Conservation (phyloP, 495 filamentous ascomycete species). For the Tuber calosporum region DNA sequence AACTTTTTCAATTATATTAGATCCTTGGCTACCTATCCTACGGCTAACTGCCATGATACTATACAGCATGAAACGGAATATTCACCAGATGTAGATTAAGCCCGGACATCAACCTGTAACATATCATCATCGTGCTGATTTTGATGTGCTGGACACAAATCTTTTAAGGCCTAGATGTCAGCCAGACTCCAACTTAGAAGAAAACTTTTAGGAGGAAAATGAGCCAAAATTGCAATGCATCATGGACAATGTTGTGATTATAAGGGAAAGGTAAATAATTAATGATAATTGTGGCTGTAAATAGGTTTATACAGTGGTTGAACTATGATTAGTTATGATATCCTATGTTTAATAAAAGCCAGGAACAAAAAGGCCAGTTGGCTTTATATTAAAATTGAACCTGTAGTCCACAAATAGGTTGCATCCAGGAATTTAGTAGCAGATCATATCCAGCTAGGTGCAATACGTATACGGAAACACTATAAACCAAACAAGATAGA, state of each 20-base stretch:
- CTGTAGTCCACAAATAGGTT: neutral
- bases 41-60: too few relatives aligned
- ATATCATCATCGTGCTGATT: neutral
- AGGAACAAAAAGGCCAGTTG: neutral
- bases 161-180: neutral
- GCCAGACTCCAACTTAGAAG: too few relatives aligned
- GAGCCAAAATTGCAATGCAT: too few relatives aligned
- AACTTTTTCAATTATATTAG: too few relatives aligned
- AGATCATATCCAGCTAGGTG: neutral
- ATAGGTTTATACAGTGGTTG: too few relatives aligned
- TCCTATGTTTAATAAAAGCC: neutral
- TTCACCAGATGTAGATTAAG: too few relatives aligned
- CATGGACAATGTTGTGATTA: neutral
- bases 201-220: too few relatives aligned
- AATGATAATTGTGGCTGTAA: too few relatives aligned
- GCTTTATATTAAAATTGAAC: neutral
- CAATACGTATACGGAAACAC: neutral
- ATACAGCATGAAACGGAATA: too few relatives aligned
- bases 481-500: too few relatives aligned
- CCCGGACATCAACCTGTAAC: neutral
- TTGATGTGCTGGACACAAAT: neutral
- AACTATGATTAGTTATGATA: neutral
- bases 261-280: neutral
- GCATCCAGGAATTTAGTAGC: neutral
- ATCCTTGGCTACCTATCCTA: too few relatives aligned